These are phyloP conservation scores for Niveomyces coronatus DNA, from an alignment of 2,329 filamentous ascomycete genomes.

Conservation along the genomic window DNA sequence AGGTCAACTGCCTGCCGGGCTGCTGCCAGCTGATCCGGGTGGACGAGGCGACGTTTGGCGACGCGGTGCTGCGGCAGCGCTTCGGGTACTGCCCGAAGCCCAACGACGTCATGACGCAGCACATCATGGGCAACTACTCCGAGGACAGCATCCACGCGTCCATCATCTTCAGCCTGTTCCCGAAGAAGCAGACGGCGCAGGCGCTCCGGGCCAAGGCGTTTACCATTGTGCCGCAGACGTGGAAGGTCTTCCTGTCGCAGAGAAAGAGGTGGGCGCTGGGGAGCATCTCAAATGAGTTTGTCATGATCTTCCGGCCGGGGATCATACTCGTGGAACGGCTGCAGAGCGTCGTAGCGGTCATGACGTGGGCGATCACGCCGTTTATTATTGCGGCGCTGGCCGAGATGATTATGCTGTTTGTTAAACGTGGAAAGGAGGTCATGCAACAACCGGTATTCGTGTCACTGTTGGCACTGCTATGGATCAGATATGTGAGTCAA, in stretches of 20 bases:
- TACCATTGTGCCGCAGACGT: constrained; percentile 34
- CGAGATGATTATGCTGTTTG: constrained; percentile 26
- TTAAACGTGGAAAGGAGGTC: constrained; percentile 21
- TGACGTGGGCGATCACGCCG: constrained; percentile 35
- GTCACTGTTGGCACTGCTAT: constrained; percentile 26
- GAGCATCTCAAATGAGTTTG: constrained; percentile 37
- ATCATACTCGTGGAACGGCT: constrained; percentile 33
- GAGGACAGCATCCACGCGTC: constrained; percentile 40
- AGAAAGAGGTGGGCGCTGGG: constrained; percentile 39
- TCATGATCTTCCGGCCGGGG: constrained; percentile 34
- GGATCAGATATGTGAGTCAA: constrained; percentile 32
- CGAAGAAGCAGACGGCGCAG: constrained; percentile 33
- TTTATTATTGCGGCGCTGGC: constrained; percentile 32
- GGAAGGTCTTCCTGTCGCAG: constrained; percentile 38
- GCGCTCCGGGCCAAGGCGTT: constrained; percentile 36
- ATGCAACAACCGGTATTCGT: constrained; percentile 27
- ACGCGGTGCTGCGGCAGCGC: constrained; percentile 32
- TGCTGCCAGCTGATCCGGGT: constrained; percentile 41
- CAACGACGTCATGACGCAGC: constrained; percentile 37
- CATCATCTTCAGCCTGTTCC: constrained; percentile 36
- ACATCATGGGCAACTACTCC: constrained; percentile 38
- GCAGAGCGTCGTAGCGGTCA: constrained; percentile 33
- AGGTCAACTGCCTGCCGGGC: constrained; percentile 38
- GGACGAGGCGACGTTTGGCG: constrained; percentile 37
- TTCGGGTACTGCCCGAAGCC: constrained; percentile 39